phyloP scores from a whole-genome alignment of 768 basidiomycete species.

The Suillus subalutaceus region DNA sequence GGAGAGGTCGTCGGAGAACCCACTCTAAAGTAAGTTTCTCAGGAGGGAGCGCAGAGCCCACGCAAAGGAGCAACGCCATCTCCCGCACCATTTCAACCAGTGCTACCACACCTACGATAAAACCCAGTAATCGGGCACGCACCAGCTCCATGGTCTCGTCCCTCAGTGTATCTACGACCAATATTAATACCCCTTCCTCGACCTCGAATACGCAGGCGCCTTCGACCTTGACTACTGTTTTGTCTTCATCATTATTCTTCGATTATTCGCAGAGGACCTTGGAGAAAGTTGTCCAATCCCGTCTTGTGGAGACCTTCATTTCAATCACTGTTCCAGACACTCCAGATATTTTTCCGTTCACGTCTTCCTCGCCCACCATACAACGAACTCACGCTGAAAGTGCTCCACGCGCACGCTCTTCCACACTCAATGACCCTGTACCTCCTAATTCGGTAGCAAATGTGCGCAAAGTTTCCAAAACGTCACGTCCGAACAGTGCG shows the following conservation, averaged over 20 bases:
- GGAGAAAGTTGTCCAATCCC: slow-evolving; percentile 71
- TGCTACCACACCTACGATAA: slow-evolving; percentile 34
- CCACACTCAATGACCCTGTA: not conserved
- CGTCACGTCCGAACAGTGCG: slow-evolving; percentile 19
- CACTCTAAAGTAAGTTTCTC: slow-evolving; percentile 49
- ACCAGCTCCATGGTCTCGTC: slow-evolving; percentile 59
- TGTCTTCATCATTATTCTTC: slow-evolving; percentile 41
- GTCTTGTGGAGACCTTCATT: slow-evolving; percentile 79
- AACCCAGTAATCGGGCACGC: slow-evolving; percentile 44
- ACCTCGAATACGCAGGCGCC: not conserved
- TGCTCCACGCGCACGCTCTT: slow-evolving; percentile 21
- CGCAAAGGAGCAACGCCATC: slow-evolving; percentile 12
- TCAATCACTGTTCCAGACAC: slow-evolving; percentile 49
- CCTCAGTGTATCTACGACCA: slow-evolving; percentile 24
- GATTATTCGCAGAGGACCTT: slow-evolving; percentile 70
- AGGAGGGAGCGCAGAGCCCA: slow-evolving; percentile 19
- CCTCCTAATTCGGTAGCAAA: slow-evolving; percentile 11
- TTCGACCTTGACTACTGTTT: slow-evolving; percentile 15
- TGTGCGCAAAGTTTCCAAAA: slow-evolving; percentile 19
- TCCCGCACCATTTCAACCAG: slow-evolving; percentile 23
- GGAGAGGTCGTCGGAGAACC: slow-evolving; percentile 45
- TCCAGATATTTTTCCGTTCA: slow-evolving; percentile 10
- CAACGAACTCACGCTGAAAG: slow-evolving; percentile 31
- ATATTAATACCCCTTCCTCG: slow-evolving; percentile 2
- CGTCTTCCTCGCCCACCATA: slow-evolving; percentile 31